Base-by-base conservation (phyloP, 2,329 filamentous ascomycete species). In the Cordyceps cicadae region DNA sequence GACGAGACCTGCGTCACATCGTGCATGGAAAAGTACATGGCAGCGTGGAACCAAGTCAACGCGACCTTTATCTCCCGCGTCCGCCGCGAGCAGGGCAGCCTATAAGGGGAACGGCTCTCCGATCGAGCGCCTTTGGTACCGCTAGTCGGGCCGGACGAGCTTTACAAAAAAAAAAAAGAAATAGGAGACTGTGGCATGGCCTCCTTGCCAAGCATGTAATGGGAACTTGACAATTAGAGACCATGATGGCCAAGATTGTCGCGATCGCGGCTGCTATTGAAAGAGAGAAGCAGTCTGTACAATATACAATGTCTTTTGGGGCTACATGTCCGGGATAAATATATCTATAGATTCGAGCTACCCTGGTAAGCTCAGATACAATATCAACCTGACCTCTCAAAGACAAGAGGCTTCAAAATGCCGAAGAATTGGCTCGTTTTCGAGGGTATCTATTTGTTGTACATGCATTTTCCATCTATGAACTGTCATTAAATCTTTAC, bases 11-110 rank as follows among this genome's bases (percentile, higher is more conserved):
- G 89, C 77, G 81, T 89, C 70, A 89, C 82, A 21, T 79, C 82
- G 63, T 93, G 89, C 78, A 89, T 92, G 84, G 88, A 92, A 69
- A 92, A 92, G 75, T 93, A 92, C 79, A 90, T 92, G 80, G 77
- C 81, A 37, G 82, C 88, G 12, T 93, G 89, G 89, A 92, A 92
- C 76, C 77, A 82, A 64, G 86, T 90, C 69, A 88, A 86, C 76
- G 74, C 79, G 53, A 80, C 86, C 46, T 91, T 90, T 72, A 83
- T 90, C 69, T 74, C 75, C 64, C 80, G 83, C 66, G 74, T 85
- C 74, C 84, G 87, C 73, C 79, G 80, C 65, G 86, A 87, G 76
- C 76, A 76, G 60, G 67, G 65, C 61, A 74, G 72, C 64, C 63
- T 64, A 11, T 63, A 59, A 48, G 39, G 17, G 15, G 15, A 43